These are phyloP conservation scores for Manihot esculenta DNA, from an alignment of 441 rosid species.

Conservation along the genomic window DNA sequence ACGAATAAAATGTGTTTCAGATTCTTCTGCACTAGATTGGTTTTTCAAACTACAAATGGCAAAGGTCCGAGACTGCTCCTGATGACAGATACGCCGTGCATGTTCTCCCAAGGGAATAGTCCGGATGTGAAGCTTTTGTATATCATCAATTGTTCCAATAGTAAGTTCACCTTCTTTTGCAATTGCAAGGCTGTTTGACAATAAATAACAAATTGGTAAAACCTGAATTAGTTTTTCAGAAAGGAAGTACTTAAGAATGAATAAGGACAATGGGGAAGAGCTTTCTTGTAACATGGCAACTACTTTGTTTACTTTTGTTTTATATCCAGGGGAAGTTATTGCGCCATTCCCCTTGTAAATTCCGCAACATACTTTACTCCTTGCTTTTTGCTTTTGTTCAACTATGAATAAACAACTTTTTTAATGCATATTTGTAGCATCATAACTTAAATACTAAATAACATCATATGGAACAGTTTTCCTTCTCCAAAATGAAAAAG, in stretches of 20 bases:
- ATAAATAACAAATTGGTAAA: slow-evolving; percentile 26
- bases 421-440: not conserved
- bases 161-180: slow-evolving; percentile 99
- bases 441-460: not conserved
- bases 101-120: slow-evolving; percentile 97
- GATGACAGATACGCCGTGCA: slow-evolving; percentile 94
- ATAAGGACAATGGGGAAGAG: not conserved
- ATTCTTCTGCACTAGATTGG: slow-evolving; percentile 79
- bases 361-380: not conserved
- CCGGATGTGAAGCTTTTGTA: slow-evolving; percentile 98
- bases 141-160: slow-evolving; percentile 97
- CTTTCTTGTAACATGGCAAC: not conserved
- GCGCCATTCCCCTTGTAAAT: not conserved
- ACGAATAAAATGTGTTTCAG: slow-evolving; percentile 82
- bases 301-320: not conserved
- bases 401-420: not conserved
- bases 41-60: slow-evolving; percentile 84
- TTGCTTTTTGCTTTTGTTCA: not conserved
- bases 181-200: slow-evolving; percentile 76
- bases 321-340: not conserved
- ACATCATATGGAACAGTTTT: not conserved
- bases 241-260: not conserved
- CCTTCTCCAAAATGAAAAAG: not conserved
- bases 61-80: slow-evolving; percentile 92
- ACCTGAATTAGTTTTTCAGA: not conserved